Conservation (phyloP, 257 asterid species). For the Orobanche coerulescens region DNA sequence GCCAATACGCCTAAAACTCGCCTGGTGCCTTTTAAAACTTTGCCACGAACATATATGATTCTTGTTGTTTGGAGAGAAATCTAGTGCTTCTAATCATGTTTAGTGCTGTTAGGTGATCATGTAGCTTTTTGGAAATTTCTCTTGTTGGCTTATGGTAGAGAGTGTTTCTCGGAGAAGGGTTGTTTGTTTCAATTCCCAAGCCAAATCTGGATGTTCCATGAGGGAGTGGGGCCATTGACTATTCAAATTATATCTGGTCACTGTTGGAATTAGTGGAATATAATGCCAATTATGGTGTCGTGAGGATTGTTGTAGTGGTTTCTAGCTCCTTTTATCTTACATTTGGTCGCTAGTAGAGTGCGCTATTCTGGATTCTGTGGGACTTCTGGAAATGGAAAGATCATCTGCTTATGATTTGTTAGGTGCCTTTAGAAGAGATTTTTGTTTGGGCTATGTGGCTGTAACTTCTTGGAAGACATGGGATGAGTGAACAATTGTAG, state of each 20-base stretch:
- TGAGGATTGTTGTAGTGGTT: not conserved
- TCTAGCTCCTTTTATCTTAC: not conserved
- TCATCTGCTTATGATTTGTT: not conserved
- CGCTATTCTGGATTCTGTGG: not conserved
- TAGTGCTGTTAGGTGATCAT: not conserved
- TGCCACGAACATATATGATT: too few relatives aligned
- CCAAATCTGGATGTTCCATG: slow-evolving; percentile 3
- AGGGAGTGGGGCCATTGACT: slow-evolving; percentile 5
- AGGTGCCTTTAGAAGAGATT: not conserved
- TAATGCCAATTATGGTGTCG: not conserved
- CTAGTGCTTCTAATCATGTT: not conserved
- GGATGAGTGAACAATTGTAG: slow-evolving; percentile 5
- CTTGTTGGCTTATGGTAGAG: not conserved
- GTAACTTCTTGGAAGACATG: slow-evolving; percentile 8
- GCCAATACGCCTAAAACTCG: too few relatives aligned
- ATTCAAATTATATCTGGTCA: not conserved
- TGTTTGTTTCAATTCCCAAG: not conserved
- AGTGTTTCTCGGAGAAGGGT: not conserved
- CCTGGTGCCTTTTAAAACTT: too few relatives aligned
- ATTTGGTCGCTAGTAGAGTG: not conserved
- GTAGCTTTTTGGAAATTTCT: not conserved
- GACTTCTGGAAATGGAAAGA: not conserved
- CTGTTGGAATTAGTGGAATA: not conserved
- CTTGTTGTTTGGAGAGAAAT: not conserved
- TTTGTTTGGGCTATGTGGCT: not conserved